Evolutionary conservation across 441 rosid species (phyloP).

Genomic region (Pelargonium fulgidum): DNA sequence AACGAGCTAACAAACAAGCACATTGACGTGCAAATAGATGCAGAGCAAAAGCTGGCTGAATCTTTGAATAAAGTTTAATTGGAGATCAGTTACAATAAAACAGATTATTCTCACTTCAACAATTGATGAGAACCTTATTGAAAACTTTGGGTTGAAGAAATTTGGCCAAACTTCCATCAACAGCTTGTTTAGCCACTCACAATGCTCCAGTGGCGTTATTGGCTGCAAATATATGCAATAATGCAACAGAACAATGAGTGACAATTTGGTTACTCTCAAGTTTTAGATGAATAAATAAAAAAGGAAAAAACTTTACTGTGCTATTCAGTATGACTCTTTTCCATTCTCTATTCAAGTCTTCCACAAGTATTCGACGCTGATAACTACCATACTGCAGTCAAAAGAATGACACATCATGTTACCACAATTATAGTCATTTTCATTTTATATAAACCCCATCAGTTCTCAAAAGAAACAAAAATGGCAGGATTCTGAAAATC

Average conservation of each 20-base stretch:
- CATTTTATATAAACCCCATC: too few species aligned
- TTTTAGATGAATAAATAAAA: slow-evolving; percentile 9
- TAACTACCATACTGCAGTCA: slow-evolving; percentile 57
- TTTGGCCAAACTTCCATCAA: slow-evolving; percentile 73
- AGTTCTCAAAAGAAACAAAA: background rate
- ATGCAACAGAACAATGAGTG: slow-evolving; percentile 11
- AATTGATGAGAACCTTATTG: slow-evolving; percentile 59
- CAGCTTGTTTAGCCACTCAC: slow-evolving; percentile 91
- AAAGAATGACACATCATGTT: background rate
- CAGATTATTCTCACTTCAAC: slow-evolving; percentile 58
- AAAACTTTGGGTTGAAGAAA: slow-evolving; percentile 61
- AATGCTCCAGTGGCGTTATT: slow-evolving; percentile 79
- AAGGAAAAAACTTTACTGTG: slow-evolving; percentile 36
- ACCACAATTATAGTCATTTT: background rate
- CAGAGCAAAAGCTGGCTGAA: background rate
- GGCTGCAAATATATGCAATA: slow-evolving; percentile 42
- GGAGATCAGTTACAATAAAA: slow-evolving; percentile 5
- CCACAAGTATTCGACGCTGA: slow-evolving; percentile 58
- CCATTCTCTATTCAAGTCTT: slow-evolving; percentile 88
- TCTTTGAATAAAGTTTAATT: background rate
- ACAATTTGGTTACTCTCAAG: background rate
- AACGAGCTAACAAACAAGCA: background rate
- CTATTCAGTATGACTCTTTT: slow-evolving; percentile 49
- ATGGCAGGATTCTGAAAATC: too few species aligned
- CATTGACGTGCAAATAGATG: slow-evolving; percentile 1